A percentile compares a stretch with the other conserved stretches of the same genome.
phyloP scores from a whole-genome alignment of 1,284 basidiomycete species.

The Tilletia caries region DNA sequence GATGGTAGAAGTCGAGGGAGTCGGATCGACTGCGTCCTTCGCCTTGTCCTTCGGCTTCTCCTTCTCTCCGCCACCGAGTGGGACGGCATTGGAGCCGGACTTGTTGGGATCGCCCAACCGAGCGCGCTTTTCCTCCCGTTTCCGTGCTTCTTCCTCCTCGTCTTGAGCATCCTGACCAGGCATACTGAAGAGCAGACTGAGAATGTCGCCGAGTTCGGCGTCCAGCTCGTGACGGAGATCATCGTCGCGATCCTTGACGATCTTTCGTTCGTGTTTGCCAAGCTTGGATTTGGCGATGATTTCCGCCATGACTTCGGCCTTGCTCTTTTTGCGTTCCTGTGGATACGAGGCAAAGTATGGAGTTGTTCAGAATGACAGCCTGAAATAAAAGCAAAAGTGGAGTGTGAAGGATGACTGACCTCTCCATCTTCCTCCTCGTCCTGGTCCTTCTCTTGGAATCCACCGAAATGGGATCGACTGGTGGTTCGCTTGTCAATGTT shows the following conservation, averaged over 20 bases:
- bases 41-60: constrained; percentile 26
- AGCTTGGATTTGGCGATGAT: constrained; percentile 93
- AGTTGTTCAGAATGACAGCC: not conserved
- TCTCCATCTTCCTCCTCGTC: constrained; percentile 63
- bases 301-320: constrained; percentile 96
- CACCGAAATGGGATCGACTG: constrained; percentile 73
- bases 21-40: constrained; percentile 16
- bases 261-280: constrained; percentile 74
- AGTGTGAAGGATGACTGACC: too few relatives aligned
- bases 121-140: not conserved
- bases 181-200: constrained; percentile 63
- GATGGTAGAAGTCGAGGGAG: constrained; percentile 11
- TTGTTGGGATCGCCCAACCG: constrained; percentile 1
- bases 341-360: not conserved
- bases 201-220: constrained; percentile 77
- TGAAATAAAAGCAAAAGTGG: too few relatives aligned
- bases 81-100: constrained; percentile 13
- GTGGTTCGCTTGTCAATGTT: constrained; percentile 61
- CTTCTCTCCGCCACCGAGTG: constrained; percentile 20
- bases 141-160: constrained; percentile 1
- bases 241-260: constrained; percentile 79
- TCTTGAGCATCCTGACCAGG: constrained; percentile 2
- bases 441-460: constrained; percentile 70
- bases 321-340: constrained; percentile 55
- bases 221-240: constrained; percentile 84